Evolutionary conservation across 108 stramenopile species (phyloP).

Genomic region (Tribonema minus): DNA sequence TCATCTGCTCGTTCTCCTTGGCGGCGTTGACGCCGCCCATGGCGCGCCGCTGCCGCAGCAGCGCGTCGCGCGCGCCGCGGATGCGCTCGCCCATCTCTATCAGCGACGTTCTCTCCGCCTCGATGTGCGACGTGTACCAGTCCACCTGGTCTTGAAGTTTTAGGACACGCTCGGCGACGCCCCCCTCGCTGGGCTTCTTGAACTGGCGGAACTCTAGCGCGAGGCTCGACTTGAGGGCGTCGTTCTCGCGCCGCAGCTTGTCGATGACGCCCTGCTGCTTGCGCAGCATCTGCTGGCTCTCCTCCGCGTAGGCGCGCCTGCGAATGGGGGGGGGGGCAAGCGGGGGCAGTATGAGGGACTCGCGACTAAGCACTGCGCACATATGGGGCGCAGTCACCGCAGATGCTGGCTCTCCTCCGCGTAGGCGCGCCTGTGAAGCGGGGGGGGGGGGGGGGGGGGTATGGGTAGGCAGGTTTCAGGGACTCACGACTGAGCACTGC

Average conservation of each 20-base stretch:
- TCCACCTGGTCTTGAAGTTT: constrained; percentile 65
- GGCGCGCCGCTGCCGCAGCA: constrained; percentile 64
- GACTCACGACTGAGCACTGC: too few relatives aligned
- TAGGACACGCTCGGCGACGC: constrained; percentile 57
- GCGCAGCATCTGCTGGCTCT: constrained; percentile 65
- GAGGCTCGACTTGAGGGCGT: constrained; percentile 70
- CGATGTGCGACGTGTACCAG: constrained; percentile 53
- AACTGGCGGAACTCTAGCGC: constrained; percentile 68
- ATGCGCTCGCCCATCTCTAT: constrained; percentile 49
- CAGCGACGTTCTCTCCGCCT: constrained; percentile 59
- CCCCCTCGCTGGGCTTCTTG: constrained; percentile 67
- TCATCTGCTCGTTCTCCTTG: constrained; percentile 62
- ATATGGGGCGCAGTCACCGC: constrained; percentile 69
- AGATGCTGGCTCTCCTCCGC: constrained; percentile 69
- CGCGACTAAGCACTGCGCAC: too few relatives aligned
- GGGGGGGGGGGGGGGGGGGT: too few relatives aligned
- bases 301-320: constrained; percentile 72
- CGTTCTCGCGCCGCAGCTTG: constrained; percentile 55
- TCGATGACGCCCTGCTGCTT: constrained; percentile 64
- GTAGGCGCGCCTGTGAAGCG: constrained; percentile 70
- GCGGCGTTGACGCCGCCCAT: constrained; percentile 81
- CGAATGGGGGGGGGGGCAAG: too few relatives aligned
- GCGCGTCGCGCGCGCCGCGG: constrained; percentile 56
- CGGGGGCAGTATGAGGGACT: too few relatives aligned
- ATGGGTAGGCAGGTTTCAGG: too few relatives aligned